phyloP scores from a whole-genome alignment of 805 yeast species.

The Zygoascus bituminiphila region DNA sequence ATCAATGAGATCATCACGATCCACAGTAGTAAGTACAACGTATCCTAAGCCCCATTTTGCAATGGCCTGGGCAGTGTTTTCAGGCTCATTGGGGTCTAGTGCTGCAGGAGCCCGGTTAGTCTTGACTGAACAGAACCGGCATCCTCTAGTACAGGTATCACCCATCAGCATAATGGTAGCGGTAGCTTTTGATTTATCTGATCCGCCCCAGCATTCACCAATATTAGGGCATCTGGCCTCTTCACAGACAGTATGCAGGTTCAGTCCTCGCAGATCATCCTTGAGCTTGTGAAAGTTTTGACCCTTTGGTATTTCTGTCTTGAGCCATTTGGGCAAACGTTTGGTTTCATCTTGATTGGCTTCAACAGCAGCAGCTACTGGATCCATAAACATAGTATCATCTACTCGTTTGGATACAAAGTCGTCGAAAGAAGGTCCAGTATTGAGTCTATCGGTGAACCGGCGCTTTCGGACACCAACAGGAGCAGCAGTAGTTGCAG shows the following conservation, averaged over 20 bases:
- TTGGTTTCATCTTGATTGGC: conserved; percentile 28
- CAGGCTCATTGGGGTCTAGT: conserved; percentile 95
- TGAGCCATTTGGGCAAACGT: conserved; percentile 86
- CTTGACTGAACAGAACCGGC: conserved; percentile 95
- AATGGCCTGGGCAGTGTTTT: conserved; percentile 94
- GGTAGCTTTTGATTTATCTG: conserved; percentile 80
- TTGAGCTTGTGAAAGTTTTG: conserved; percentile 70
- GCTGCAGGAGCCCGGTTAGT: conserved; percentile 81
- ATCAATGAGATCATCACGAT: conserved; percentile 86
- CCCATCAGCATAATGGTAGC: conserved; percentile 98
- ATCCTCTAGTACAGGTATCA: conserved; percentile 98
- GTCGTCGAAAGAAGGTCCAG: conserved; percentile 92
- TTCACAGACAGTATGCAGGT: conserved; percentile 92
- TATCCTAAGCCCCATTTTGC: conserved; percentile 97
- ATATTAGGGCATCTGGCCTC: conserved; percentile 99
- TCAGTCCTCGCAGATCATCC: conserved; percentile 78
- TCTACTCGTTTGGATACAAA: conserved; percentile 78
- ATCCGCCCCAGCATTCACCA: conserved; percentile 99
- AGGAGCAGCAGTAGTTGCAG: conserved; percentile 1
- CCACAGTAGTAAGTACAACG: conserved; percentile 95
- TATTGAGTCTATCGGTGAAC: conserved; percentile 61
- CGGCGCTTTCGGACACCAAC: conserved; percentile 33
- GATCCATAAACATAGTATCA: conserved; percentile 50
- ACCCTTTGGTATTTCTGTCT: conserved; percentile 96
- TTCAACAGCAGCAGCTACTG: conserved; percentile 39